Base-by-base conservation (phyloP, 345 rosid species). In the Euclidium syriacum region DNA sequence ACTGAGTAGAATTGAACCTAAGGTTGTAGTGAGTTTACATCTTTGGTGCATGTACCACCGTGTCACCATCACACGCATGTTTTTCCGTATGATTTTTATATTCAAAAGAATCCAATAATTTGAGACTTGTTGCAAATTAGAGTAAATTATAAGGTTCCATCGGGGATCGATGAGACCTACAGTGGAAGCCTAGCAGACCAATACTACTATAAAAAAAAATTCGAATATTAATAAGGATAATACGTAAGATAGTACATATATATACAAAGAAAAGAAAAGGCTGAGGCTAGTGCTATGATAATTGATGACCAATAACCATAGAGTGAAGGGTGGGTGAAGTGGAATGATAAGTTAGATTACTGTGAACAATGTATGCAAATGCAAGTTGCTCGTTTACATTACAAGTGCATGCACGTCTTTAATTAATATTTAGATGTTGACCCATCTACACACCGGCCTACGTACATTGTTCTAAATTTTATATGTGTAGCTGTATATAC, bases 331-430 rank as follows among this genome's bases (percentile, higher is more conserved):
- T 58, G 57, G 64, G 34, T 57, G 58, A 30, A 68, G 30, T 50
- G 41, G 73, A 69, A 69, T 19, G 67, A 69, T 69, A 61, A 69
- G 67, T 61, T 60, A 69, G 50, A 69, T 52, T 60, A 68, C 42
- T 40, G 10, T 33, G 67, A 68, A 68, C 22, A 32, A 18, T 69
- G 62, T 44, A 52, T 19, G 35, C 35, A 32, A 32, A 32, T 32
- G 54, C 73, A 68, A 68, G 48, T 68, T 68, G 73, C 3, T 61
- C 67, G 42, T 27, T 44, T 60, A 16, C 46, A 58, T 18, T 12
- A 52, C 55, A 69, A 69, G 62, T 69, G 67, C 67, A 69, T 69
- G 73, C 56, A 69, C 39, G 56, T 32, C 62, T 69, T 60, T 61
- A 52, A 24, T n/a, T n/a, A n/a, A n/a, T n/a, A n/a, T n/a, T n/a